Evolutionary conservation across 108 stramenopile genomes (phyloP).

Genomic region (Cyclotella baltica): DNA sequence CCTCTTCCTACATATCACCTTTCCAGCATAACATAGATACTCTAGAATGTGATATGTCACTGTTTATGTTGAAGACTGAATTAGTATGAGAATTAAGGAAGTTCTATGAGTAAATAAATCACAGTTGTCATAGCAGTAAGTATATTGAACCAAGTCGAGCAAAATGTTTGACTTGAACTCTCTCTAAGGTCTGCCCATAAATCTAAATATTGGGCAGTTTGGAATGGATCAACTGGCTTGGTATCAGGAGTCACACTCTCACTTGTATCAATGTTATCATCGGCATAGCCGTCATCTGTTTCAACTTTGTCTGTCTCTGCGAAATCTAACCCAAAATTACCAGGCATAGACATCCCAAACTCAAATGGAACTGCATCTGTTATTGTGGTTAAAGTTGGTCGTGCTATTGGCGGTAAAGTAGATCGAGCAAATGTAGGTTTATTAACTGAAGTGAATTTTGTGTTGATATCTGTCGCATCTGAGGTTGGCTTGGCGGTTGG

Average conservation of each 20-base stretch:
- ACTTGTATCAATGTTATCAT: slow-evolving; percentile 3
- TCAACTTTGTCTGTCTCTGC: slow-evolving; percentile 19
- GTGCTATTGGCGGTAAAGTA: slow-evolving; percentile 27
- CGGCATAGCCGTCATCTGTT: not conserved
- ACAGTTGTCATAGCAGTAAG: not conserved
- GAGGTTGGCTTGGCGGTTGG: slow-evolving; percentile 10
- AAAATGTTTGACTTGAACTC: not conserved
- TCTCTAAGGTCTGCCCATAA: not conserved
- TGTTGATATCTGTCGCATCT: not conserved
- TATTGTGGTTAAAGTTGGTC: slow-evolving; percentile 30
- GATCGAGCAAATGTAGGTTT: not conserved
- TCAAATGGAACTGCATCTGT: slow-evolving; percentile 13
- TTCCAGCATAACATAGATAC: no score
- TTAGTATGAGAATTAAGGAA: not conserved
- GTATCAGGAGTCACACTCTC: not conserved
- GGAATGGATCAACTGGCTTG: not conserved
- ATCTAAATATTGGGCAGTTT: slow-evolving; percentile 9
- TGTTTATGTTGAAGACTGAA: not conserved
- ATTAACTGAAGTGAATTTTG: no score
- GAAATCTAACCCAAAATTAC: not conserved
- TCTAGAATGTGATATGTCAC: not conserved
- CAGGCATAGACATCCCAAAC: not conserved
- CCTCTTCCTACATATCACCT: no score
- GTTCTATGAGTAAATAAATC: slow-evolving; percentile 1
- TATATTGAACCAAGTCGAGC: not conserved